Conservation (phyloP, 2,329 filamentous ascomycete genomes). For the Pseudocercospora cruenta region DNA sequence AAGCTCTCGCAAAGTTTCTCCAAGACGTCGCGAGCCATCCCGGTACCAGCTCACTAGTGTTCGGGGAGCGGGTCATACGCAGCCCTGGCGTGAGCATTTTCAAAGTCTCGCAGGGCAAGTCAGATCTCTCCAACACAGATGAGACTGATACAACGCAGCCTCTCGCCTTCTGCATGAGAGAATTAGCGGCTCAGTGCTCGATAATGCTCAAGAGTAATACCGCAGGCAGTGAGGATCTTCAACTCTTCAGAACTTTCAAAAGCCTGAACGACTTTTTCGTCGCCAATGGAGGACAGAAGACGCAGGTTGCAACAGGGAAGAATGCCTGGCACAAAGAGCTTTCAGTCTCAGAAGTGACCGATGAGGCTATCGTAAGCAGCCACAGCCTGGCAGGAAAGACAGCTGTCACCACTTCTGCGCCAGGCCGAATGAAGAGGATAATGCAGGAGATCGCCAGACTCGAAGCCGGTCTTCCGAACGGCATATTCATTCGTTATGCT, state of each 20-base stretch:
- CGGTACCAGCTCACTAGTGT: conserved; percentile 39
- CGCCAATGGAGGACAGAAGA: conserved; percentile 1
- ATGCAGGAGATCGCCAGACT: conserved; percentile 61
- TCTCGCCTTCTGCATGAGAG: conserved; percentile 35
- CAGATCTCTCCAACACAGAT: conserved; percentile 13
- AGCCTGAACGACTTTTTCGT: conserved; percentile 15
- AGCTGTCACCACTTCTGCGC: conserved; percentile 16
- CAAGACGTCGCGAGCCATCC: conserved; percentile 39
- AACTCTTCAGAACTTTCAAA: conserved; percentile 15
- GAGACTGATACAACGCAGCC: conserved; percentile 28
- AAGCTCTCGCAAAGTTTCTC: conserved; percentile 47
- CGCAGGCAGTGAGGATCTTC: conserved; percentile 30
- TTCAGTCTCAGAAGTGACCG: conserved; percentile 42
- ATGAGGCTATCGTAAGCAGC: conserved; percentile 42
- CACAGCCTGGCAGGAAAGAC: conserved; percentile 33
- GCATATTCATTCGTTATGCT: conserved; percentile 62
- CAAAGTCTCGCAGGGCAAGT: conserved; percentile 38
- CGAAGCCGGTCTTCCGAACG: conserved; percentile 51
- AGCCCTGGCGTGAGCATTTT: conserved; percentile 43
- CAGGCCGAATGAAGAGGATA: conserved; percentile 54
- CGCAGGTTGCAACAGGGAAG: conserved; percentile 11
- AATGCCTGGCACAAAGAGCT: conserved; percentile 37
- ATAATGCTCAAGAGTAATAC: conserved; percentile 35
- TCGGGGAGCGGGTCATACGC: conserved; percentile 41
- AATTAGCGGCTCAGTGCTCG: conserved; percentile 39